A percentile compares a stretch with the other conserved stretches of the same genome.
phyloP scores from a whole-genome alignment of 208 protist genomes.

The Trypanosomatidae sp. region DNA sequence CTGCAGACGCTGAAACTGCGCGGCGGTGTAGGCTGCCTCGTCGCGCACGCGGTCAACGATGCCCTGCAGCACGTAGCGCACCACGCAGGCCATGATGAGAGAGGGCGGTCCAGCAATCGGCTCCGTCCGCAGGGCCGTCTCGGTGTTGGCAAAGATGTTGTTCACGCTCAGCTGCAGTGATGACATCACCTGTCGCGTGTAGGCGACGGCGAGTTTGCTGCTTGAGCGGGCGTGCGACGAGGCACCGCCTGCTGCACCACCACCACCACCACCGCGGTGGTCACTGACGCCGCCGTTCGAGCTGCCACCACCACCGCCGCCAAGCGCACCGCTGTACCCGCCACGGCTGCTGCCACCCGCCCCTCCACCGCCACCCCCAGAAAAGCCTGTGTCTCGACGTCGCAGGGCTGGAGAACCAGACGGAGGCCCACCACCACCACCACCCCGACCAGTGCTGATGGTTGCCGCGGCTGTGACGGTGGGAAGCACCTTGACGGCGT shows the following conservation, averaged over 20 bases:
- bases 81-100: slow-evolving; percentile 43
- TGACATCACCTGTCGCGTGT: slow-evolving; percentile 55
- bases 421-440: neutral
- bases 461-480: slow-evolving; percentile 10
- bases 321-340: neutral
- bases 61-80: slow-evolving; percentile 69
- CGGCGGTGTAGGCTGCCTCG: slow-evolving; percentile 25
- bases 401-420: no score
- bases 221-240: slow-evolving; percentile 5
- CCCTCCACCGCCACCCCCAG: no score
- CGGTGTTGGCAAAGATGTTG: slow-evolving; percentile 60
- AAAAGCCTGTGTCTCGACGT: no score
- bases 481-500: slow-evolving; percentile 31
- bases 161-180: slow-evolving; percentile 69
- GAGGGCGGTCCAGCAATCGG: slow-evolving; percentile 38
- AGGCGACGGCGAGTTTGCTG: slow-evolving; percentile 18
- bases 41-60: slow-evolving; percentile 64
- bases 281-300: slow-evolving; percentile 23
- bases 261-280: slow-evolving; percentile 24
- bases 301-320: slow-evolving; percentile 4
- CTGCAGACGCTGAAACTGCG: slow-evolving; percentile 65
- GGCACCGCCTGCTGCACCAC: neutral
- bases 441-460: neutral
- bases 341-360: slow-evolving; percentile 10
- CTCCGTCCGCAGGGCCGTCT: slow-evolving; percentile 36